Evolutionary conservation across 495 filamentous ascomycete species (phyloP).

Genomic region (Bryoglossum gracile): DNA sequence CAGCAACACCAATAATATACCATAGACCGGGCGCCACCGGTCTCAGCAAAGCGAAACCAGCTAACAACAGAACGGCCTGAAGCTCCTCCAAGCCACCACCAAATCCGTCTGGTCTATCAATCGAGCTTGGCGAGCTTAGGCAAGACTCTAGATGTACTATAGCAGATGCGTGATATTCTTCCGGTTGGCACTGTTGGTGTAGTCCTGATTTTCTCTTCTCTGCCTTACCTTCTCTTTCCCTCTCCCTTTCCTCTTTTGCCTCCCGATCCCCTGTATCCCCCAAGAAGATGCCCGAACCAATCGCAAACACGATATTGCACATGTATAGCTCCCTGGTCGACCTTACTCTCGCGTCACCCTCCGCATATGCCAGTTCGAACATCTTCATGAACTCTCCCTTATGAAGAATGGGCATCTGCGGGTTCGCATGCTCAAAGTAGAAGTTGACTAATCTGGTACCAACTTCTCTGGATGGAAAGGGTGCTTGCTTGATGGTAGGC

Average conservation of each 20-base stretch:
- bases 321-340: conserved; percentile 82
- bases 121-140: conserved; percentile 55
- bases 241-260: conserved; percentile 29
- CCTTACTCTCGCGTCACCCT: conserved; percentile 53
- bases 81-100: conserved; percentile 84
- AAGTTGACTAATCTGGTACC: conserved; percentile 66
- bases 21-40: conserved; percentile 90
- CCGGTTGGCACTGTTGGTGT: conserved; percentile 68
- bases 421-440: conserved; percentile 94
- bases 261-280: conserved; percentile 45
- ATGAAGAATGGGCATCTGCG: conserved; percentile 89
- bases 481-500: conserved; percentile 75
- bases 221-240: conserved; percentile 19
- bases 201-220: conserved; percentile 16
- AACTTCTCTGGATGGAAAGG: conserved; percentile 71
- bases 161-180: conserved; percentile 93
- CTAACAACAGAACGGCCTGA: conserved; percentile 82
- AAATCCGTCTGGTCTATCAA: conserved; percentile 50
- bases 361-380: conserved; percentile 69
- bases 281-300: conserved; percentile 88
- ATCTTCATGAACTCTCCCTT: conserved; percentile 78
- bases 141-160: conserved; percentile 88
- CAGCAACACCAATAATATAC: conserved; percentile 94
- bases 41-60: conserved; percentile 82
- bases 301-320: conserved; percentile 96